A percentile compares a stretch with the other conserved stretches of the same genome.
Conservation (phyloP, 306 rosid species). For the Medicago arabica region DNA sequence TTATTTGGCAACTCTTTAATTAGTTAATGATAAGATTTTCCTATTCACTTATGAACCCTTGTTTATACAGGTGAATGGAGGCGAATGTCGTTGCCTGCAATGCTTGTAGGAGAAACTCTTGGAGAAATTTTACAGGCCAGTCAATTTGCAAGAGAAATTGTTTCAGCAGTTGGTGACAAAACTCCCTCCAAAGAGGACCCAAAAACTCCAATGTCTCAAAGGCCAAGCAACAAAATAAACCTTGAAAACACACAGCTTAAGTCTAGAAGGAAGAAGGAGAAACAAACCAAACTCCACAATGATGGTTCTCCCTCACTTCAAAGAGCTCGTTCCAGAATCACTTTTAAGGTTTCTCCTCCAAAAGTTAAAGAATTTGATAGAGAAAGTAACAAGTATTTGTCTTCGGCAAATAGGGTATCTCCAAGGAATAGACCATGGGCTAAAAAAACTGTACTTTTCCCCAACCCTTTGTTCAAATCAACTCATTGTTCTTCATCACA, state of each 20-base stretch:
- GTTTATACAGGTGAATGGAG: conserved; percentile 73
- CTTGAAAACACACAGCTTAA: conserved; percentile 75
- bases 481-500: conserved; percentile 50
- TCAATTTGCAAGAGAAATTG: conserved; percentile 80
- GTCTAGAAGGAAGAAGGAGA: conserved; percentile 83
- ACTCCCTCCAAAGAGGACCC: conserved; percentile 60
- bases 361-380: conserved; percentile 66
- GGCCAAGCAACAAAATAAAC: conserved; percentile 49
- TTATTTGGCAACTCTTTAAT: background rate
- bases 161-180: conserved; percentile 57
- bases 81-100: conserved; percentile 90
- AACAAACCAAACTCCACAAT: conserved; percentile 59
- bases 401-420: conserved; percentile 83
- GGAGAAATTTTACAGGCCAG: conserved; percentile 91
- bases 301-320: conserved; percentile 62
- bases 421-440: conserved; percentile 90
- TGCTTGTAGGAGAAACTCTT: conserved; percentile 89
- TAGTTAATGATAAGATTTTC: background rate
- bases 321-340: conserved; percentile 80
- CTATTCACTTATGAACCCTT: background rate
- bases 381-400: conserved; percentile 59
- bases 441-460: conserved; percentile 83
- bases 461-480: conserved; percentile 87
- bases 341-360: conserved; percentile 89
- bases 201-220: conserved; percentile 71